Conservation (phyloP, 129 eudicot species). For the Flaveria robusta region DNA sequence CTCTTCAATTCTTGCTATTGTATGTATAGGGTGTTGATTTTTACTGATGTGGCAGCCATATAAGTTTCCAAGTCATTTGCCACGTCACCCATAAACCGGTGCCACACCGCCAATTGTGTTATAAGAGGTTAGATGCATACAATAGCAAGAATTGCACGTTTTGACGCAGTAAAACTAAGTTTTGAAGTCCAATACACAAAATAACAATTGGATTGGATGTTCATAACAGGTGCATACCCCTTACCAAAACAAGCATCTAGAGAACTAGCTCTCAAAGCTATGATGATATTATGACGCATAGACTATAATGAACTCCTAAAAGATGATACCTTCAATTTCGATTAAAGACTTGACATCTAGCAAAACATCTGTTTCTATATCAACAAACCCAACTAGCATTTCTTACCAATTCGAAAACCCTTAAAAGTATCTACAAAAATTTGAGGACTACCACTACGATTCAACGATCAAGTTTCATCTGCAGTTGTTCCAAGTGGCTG, state of each 20-base stretch:
- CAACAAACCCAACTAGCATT: constrained; percentile 29
- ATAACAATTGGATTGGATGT: neutral
- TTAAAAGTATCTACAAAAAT: constrained; percentile 36
- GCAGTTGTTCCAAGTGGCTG: constrained; percentile 19
- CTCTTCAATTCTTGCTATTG: neutral
- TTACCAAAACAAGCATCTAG: neutral
- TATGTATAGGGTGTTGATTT: neutral
- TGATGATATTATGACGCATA: neutral
- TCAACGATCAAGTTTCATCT: constrained; percentile 29
- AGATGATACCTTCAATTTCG: neutral
- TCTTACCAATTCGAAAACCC: constrained; percentile 34
- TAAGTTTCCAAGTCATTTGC: neutral
- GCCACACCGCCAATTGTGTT: neutral
- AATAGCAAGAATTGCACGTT: neutral
- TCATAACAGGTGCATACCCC: neutral
- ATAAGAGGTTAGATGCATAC: neutral
- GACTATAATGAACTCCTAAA: neutral
- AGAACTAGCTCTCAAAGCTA: neutral
- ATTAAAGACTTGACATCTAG: constrained; percentile 28
- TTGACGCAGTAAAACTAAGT: neutral
- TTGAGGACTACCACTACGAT: constrained; percentile 18
- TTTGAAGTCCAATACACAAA: neutral
- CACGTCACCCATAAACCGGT: neutral
- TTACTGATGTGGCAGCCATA: neutral
- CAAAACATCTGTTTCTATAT: constrained; percentile 7